Evolutionary conservation across 805 yeast genomes (phyloP).

Genomic region (Wickerhamiella sergipiensis): DNA sequence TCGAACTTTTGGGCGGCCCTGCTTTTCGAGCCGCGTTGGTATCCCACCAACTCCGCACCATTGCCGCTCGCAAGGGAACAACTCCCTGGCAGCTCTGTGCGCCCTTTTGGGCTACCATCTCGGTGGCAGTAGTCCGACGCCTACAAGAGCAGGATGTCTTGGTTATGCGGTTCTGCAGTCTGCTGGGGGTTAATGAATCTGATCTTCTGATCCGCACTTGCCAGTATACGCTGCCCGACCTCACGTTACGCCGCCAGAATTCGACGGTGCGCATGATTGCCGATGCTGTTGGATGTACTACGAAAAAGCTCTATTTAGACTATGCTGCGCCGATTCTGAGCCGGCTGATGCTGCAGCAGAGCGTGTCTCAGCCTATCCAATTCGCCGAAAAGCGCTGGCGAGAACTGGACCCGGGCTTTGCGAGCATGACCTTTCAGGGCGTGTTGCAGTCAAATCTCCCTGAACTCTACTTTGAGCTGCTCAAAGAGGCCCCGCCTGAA

Average conservation of each 20-base stretch:
- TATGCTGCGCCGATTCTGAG: slow-evolving; percentile 21
- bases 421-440: slow-evolving; percentile 19
- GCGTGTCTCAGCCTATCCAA: slow-evolving; percentile 33
- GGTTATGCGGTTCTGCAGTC: slow-evolving; percentile 45
- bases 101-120: slow-evolving; percentile 64
- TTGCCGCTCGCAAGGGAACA: slow-evolving; percentile 41
- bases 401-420: slow-evolving; percentile 39
- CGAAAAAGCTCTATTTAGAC: slow-evolving; percentile 35
- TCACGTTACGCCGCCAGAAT: slow-evolving; percentile 50
- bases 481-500: slow-evolving; percentile 30
- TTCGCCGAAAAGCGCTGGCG: slow-evolving; percentile 40
- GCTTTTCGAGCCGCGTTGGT: slow-evolving; percentile 42
- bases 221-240: slow-evolving; percentile 61
- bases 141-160: slow-evolving; percentile 37
- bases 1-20: not conserved
- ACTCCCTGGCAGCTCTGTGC: slow-evolving; percentile 71
- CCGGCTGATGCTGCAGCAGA: slow-evolving; percentile 30
- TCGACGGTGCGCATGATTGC: slow-evolving; percentile 55
- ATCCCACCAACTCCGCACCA: slow-evolving; percentile 43
- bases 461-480: slow-evolving; percentile 22
- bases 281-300: slow-evolving; percentile 31
- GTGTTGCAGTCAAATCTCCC: slow-evolving; percentile 19
- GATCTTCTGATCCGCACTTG: slow-evolving; percentile 58
- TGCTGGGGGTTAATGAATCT: slow-evolving; percentile 47
- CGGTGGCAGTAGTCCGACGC: slow-evolving; percentile 44